A percentile compares a stretch with the other conserved stretches of the same genome.
phyloP scores from a whole-genome alignment of 2,329 filamentous ascomycete genomes.

The Talaromyces sp. region DNA sequence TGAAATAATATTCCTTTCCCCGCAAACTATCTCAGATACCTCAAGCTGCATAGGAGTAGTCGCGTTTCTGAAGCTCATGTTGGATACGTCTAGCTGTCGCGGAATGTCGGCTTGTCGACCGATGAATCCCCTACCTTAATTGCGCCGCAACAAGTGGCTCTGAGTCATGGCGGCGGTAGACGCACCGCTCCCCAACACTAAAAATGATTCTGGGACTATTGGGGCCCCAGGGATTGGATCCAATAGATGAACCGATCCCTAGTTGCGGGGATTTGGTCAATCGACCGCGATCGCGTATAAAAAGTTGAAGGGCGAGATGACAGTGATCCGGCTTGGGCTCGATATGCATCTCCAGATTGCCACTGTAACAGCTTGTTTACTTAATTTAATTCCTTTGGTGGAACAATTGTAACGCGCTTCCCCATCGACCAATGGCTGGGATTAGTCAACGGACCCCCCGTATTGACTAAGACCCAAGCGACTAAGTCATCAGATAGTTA shows the following conservation, averaged over 20 bases:
- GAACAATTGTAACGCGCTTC: not conserved
- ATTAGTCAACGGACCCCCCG: not conserved
- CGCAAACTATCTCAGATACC: conserved; percentile 1
- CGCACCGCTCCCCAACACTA: not conserved
- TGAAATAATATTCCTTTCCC: not conserved
- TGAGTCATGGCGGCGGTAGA: not conserved
- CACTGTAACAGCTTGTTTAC: not conserved
- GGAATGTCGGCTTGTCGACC: conserved; percentile 5
- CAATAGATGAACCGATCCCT: not conserved
- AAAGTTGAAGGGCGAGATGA: not conserved
- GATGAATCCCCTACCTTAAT: not conserved
- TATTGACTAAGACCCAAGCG: not conserved
- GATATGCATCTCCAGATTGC: not conserved
- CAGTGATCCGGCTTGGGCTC: not conserved
- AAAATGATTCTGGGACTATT: not conserved
- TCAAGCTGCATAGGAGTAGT: not conserved
- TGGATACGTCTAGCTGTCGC: not conserved
- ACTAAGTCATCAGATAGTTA: not conserved
- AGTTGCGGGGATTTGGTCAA: not conserved
- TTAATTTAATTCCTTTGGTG: conserved; percentile 3
- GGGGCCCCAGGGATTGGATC: not conserved
- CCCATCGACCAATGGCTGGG: not conserved
- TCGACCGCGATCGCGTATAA: not conserved
- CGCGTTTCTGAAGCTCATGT: not conserved
- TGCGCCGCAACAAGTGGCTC: not conserved